Evolutionary conservation across 1,284 basidiomycete species (phyloP).

Genomic region (Sanghuangporus sanghuang): DNA sequence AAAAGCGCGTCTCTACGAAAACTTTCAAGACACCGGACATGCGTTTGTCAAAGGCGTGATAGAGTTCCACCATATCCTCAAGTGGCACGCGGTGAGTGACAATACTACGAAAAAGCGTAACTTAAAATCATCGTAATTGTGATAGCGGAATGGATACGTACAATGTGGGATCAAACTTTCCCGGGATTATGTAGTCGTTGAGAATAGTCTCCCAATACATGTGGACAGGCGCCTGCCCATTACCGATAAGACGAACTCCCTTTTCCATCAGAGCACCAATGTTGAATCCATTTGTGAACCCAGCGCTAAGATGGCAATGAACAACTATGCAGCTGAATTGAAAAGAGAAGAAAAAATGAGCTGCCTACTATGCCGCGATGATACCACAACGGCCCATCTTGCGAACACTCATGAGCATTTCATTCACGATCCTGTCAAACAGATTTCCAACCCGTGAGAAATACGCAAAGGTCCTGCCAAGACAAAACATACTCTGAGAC

Average conservation of each 20-base stretch:
- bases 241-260: conserved; percentile 62
- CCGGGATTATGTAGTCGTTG: conserved; percentile 55
- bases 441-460: not conserved
- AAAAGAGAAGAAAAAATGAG: not conserved
- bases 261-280: conserved; percentile 80
- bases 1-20: conserved; percentile 52
- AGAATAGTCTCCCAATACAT: conserved; percentile 72
- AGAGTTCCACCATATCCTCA: conserved; percentile 56
- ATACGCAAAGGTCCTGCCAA: not conserved
- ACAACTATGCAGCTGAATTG: not conserved
- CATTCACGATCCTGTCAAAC: conserved; percentile 46
- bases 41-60: conserved; percentile 58
- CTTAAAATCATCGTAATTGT: not conserved
- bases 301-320: conserved; percentile 28
- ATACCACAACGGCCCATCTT: conserved; percentile 63
- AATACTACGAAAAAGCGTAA: conserved; percentile 34
- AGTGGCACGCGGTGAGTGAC: conserved; percentile 60
- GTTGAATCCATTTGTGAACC: conserved; percentile 66
- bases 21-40: conserved; percentile 60
- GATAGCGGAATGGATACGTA: conserved; percentile 28
- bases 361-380: conserved; percentile 49
- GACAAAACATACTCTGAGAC: conserved; percentile 41
- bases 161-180: conserved; percentile 68
- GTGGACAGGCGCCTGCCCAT: conserved; percentile 71
- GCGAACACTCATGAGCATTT: conserved; percentile 56